Evolutionary conservation across 1,284 basidiomycete genomes (phyloP).

Genomic region (Trametes sp.): DNA sequence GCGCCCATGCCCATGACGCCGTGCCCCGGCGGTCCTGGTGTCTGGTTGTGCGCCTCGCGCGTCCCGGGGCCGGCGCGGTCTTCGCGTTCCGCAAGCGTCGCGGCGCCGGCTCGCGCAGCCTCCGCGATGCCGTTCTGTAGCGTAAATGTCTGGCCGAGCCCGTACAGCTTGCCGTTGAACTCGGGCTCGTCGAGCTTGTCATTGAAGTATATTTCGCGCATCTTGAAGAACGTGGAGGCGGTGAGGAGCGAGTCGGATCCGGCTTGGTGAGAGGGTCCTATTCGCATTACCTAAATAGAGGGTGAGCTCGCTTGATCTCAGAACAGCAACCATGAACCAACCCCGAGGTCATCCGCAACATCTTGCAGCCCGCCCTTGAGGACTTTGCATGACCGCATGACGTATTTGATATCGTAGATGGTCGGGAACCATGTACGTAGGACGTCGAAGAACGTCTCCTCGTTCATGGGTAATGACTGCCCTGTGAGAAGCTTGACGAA

Average conservation of each 20-base stretch:
- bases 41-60: conserved; percentile 64
- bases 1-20: conserved; percentile 51
- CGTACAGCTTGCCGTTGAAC: conserved; percentile 80
- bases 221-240: conserved; percentile 94
- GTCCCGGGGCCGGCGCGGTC: conserved; percentile 57
- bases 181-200: conserved; percentile 84
- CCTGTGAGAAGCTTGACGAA: conserved; percentile 95
- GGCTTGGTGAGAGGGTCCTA: conserved; percentile 94
- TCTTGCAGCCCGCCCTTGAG: conserved; percentile 96
- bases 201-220: conserved; percentile 91
- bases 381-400: conserved; percentile 90
- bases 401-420: conserved; percentile 97
- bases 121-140: conserved; percentile 70
- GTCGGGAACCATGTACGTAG: conserved; percentile 95
- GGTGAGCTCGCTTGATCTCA: background rate
- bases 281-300: conserved; percentile 75
- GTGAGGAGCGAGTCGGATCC: conserved; percentile 96
- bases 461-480: conserved; percentile 86
- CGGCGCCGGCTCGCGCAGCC: conserved; percentile 59
- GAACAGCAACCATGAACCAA: conserved; percentile 44
- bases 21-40: conserved; percentile 52
- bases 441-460: conserved; percentile 91
- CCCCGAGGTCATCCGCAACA: conserved; percentile 93
- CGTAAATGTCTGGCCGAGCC: conserved; percentile 78
- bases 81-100: conserved; percentile 80